Evolutionary conservation across 352 stramenopile genomes (phyloP).

Genomic region (Saprolegnia parasitica): DNA sequence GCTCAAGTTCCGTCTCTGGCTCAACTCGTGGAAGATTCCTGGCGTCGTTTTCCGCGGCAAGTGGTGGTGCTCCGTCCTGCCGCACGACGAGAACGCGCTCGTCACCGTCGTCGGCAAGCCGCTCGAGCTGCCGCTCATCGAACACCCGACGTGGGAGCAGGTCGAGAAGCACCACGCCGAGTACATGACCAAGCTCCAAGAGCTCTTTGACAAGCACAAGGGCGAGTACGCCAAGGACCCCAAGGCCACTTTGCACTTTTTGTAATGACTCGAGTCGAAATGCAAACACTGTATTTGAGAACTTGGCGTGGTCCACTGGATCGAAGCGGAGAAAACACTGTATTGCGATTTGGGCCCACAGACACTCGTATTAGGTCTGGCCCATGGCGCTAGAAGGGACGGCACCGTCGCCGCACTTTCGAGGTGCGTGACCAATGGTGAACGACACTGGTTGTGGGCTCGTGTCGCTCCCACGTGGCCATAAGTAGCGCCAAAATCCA

Average conservation of each 20-base stretch:
- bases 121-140: conserved; percentile 79
- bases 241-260: conserved; percentile 46
- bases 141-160: conserved; percentile 80
- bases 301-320: background rate
- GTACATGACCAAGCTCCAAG: conserved; percentile 81
- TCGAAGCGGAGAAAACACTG: background rate
- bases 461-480: too few species aligned
- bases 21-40: conserved; percentile 84
- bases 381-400: too few species aligned
- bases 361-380: too few species aligned
- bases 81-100: conserved; percentile 61
- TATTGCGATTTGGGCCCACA: background rate
- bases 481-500: too few species aligned
- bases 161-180: conserved; percentile 83
- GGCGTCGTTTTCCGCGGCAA: conserved; percentile 71
- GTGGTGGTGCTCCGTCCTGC: conserved; percentile 78
- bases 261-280: conserved; percentile 31
- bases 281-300: too few species aligned
- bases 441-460: too few species aligned
- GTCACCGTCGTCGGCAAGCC: conserved; percentile 87
- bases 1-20: conserved; percentile 62
- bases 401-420: too few species aligned
- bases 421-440: too few species aligned
- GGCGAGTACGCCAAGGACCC: conserved; percentile 66
- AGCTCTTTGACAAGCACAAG: conserved; percentile 86